These are phyloP conservation scores for Micractinium conductrix DNA, from an alignment of 139 green algal species.

Conservation along the genomic window DNA sequence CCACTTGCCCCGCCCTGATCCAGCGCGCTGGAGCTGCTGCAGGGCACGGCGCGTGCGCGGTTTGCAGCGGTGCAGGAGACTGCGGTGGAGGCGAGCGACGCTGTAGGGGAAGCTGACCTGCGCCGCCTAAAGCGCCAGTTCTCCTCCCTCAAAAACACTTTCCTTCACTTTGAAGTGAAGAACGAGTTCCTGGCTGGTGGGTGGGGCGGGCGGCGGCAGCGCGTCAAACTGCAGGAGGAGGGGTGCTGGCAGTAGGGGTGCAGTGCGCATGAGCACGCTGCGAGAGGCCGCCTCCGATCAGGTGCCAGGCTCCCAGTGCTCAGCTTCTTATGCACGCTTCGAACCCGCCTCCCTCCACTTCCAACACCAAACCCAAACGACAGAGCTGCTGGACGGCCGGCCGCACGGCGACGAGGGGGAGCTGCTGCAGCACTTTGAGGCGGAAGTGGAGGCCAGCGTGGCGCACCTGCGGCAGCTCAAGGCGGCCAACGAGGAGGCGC, in stretches of 20 bases:
- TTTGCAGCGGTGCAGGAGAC: conserved; percentile 26
- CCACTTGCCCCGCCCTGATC: background rate
- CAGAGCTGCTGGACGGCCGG: conserved; percentile 45
- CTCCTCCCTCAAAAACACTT: conserved; percentile 63
- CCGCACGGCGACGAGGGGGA: conserved; percentile 50
- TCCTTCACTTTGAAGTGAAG: conserved; percentile 63
- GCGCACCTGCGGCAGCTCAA: conserved; percentile 41
- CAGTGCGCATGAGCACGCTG: too few relatives aligned
- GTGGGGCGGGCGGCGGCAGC: too few relatives aligned
- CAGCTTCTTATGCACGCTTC: too few relatives aligned
- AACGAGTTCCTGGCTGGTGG: conserved; percentile 54
- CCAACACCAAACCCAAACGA: too few relatives aligned
- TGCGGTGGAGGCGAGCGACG: conserved; percentile 38
- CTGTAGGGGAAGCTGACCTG: conserved; percentile 58
- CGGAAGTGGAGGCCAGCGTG: conserved; percentile 36
- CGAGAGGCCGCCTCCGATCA: too few relatives aligned
- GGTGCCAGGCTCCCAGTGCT: too few relatives aligned
- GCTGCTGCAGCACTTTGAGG: conserved; percentile 50
- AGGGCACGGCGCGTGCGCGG: background rate
- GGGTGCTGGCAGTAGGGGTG: too few relatives aligned
- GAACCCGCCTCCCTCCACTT: too few relatives aligned
- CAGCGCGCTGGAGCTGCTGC: conserved; percentile 45
- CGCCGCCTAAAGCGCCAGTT: conserved; percentile 58
- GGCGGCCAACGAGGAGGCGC: conserved; percentile 29
- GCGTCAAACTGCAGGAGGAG: too few relatives aligned